Base-by-base conservation (phyloP, 192 early-diverging fungal species). In the Linnemannia hyalina region DNA sequence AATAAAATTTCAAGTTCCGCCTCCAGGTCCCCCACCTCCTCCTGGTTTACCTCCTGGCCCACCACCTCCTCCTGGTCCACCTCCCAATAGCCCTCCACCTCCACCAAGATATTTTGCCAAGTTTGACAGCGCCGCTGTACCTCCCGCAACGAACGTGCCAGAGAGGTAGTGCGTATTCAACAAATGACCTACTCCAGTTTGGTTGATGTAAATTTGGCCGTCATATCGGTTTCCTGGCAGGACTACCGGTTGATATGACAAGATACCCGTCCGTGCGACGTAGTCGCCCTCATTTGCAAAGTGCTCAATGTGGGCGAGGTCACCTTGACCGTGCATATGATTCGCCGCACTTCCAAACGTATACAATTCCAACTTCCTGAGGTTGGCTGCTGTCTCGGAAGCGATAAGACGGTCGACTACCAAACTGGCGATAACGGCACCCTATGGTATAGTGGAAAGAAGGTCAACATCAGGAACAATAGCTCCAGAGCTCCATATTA, bases 361-460 rank as follows among this genome's bases (percentile, higher is more conserved):
- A 38, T 75, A 75, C 74, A 75, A 20, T 16, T 75, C 74, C 40
- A 75, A 65, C 74, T 75, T 75, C 35, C 29, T 41, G 20, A 75
- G 35, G 18, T 5, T 18, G 3, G 0, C 5, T 2, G 3, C 41
- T 40, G 15, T 1, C 0, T 38, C 26, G 26, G 54, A 60, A 26
- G 52, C 74, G 18, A 75, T 3, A 23, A 75, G 74, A 38, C 74
- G 74, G 55, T 75, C 74, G 65, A 75, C 74, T 6, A 65, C 74
- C 74, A 60, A 29, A 23, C 74, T 75, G 54, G 55, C 55, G 74
- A 75, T 57, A 36, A 75, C 65, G 38, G 54, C 55, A 38, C 74
- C 74, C 74, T 75, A 41, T 65, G 4, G 35, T 65, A 13, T 11
- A 32, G 16, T 5, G 49, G 47, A 74, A 6, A 36, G 0, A 54